Base-by-base conservation (phyloP, 208 protist genomes). In the Crithidia bombi region DNA sequence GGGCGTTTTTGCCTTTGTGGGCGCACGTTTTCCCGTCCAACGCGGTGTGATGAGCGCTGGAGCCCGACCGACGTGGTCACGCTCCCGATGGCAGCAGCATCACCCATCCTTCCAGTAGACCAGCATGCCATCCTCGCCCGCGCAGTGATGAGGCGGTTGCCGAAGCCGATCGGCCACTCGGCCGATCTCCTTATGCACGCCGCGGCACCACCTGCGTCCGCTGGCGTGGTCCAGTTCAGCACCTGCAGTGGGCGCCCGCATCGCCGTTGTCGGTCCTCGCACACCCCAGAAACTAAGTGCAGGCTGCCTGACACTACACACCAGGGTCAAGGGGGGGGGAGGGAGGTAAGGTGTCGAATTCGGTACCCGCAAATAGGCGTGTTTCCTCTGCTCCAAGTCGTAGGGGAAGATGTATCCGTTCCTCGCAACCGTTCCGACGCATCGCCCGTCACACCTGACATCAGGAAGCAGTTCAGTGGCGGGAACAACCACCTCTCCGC, bases 231-330 rank as follows among this genome's bases (percentile, higher is more conserved):
- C 68, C 61, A 82, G 66, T 91, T 65, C 54, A 86, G 55, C 59
- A 93, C 70, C 63, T 58, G 66, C 57, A 94, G 72, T 38, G 81
- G 66, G n/a, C n/a, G 0, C 78, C 85, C 2, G 85, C 80, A 52
- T 96, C 89, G 46, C 89, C 91, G 59, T 91, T 86, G 11, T 91
- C 88, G 50, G n/a, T n/a, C n/a, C n/a, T 94, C 85, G 3, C 87
- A 82, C 12, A 83, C 57, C 14, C 91, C 91, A 0, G 62, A 76
- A n/a, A 93, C 73, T 17, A 90, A 74, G 28, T 78, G 52, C 46
- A 91, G 71, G 47, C 82, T 44, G 15, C 79, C 83, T 15, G 44
- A 66, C 32, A 93, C 59, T 19, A 87, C 39, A 35, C 80, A 91
- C 73, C 79, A 91, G n/a, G n/a, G 68, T 96, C 91, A 0, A 96